Percentiles rank a stretch among this genome's conserved stretches.
Evolutionary conservation across 179 eudicot species (phyloP).

Genomic region (Pouteria campechiana): DNA sequence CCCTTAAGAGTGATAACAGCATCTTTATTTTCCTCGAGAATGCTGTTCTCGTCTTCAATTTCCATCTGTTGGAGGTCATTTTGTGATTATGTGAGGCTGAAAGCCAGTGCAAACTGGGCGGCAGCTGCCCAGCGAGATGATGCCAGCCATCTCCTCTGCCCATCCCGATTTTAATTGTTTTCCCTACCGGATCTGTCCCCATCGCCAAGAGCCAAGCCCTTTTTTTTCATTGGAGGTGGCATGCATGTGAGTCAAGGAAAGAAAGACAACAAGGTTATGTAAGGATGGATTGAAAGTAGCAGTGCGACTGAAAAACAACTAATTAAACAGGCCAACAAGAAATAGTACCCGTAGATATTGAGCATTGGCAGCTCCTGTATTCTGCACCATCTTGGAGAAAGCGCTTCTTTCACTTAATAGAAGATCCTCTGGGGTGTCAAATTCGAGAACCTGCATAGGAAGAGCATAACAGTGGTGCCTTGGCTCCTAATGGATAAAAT

Average conservation of each 20-base stretch:
- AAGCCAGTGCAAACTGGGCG: constrained; percentile 66
- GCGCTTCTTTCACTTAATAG: constrained; percentile 42
- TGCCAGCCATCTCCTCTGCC: constrained; percentile 47
- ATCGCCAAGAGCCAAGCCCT: too few species aligned
- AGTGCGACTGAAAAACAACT: too few species aligned
- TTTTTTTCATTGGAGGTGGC: too few species aligned
- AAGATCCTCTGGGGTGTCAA: constrained; percentile 62
- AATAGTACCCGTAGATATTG: constrained; percentile 61
- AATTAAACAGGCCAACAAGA: constrained; percentile 20
- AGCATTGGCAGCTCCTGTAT: constrained; percentile 85
- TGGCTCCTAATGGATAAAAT: too few species aligned
- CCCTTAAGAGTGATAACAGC: constrained; percentile 61
- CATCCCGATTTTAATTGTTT: constrained; percentile 27
- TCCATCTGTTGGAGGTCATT: constrained; percentile 54
- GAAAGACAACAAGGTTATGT: too few species aligned
- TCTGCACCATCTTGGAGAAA: constrained; percentile 88
- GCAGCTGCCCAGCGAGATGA: constrained; percentile 80
- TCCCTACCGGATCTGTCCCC: constrained; percentile 21
- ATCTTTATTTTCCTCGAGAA: constrained; percentile 57
- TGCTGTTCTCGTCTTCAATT: constrained; percentile 35
- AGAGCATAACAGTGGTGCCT: too few species aligned
- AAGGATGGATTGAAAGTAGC: too few species aligned
- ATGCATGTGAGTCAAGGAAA: too few species aligned
- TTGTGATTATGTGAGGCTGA: constrained; percentile 46
- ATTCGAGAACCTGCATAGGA: constrained; percentile 52